Base-by-base conservation (phyloP, 2,329 filamentous ascomycete genomes). In the Calonectria hongkongensis region DNA sequence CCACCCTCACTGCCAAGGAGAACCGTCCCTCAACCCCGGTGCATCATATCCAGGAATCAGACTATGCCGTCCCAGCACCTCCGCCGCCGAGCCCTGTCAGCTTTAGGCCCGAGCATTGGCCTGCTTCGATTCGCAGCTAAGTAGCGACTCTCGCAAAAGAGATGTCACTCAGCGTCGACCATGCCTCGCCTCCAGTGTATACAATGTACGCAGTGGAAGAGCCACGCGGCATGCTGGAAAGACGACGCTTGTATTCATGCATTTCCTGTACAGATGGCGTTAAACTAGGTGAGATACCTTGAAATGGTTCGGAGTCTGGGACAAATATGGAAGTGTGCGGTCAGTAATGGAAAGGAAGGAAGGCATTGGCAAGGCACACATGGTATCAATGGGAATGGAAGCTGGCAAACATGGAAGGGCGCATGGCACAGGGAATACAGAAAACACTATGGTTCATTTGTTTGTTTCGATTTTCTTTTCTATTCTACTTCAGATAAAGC, bases 41-140 rank as follows among this genome's bases (percentile, higher is more conserved):
- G 73, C 88, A 87, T 75, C 84, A 85, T 75, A 89, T 90, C 77
- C 86, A 86, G 74, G 88, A 91, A 78, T 85, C 89, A 71, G 91
- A 92, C 82, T 93, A 92, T 84, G 86, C 87, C 39, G 90, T 92
- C 25, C 91, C 91, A n/a, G 90, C 91, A 16, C 89, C 91, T 48
- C 91, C 91, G 15, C 91, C 91, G 25, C 90, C 91, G 15, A 92
- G 89, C 76, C 91, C 91, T 9, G 89, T 93, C 80, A 89, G 89
- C 83, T 92, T 92, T 79, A 87, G 89, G 36, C 82, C 84, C 28
- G 89, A 92, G 70, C 86, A 89, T 80, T 91, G 90, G 89, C 85
- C 87, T 66, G 81, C 83, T 43, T 80, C 82, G 56, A 74, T 76
- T 56, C 80, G 78, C 66, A 81, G 78, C 70, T 83, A 75, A 81